A percentile compares a stretch with the other conserved stretches of the same genome.
These are phyloP conservation scores for Yarrowia galli DNA, from an alignment of 1,139 yeast species.

Conservation along the genomic window DNA sequence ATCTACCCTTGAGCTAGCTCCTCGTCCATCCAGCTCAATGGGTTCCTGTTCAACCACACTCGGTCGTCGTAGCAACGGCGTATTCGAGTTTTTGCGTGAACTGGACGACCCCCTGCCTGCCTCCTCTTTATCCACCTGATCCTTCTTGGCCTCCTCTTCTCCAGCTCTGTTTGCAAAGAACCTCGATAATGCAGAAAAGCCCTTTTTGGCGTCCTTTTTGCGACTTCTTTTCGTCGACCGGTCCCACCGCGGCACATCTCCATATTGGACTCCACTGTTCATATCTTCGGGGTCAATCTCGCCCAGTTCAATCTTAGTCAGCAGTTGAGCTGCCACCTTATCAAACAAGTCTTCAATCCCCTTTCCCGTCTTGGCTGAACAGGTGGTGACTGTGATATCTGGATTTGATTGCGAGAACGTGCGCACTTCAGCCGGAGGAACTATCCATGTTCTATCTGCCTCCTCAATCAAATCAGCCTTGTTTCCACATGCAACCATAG, in stretches of 20 bases:
- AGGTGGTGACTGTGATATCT: conserved; percentile 51
- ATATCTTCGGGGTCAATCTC: conserved; percentile 56
- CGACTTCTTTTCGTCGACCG: conserved; percentile 42
- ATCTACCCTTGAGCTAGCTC: conserved; percentile 3
- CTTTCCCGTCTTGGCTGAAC: conserved; percentile 65
- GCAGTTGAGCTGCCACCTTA: conserved; percentile 52
- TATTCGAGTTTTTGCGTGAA: conserved; percentile 10
- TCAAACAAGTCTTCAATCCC: conserved; percentile 69
- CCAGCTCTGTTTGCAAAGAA: conserved; percentile 16
- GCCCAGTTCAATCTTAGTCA: conserved; percentile 57
- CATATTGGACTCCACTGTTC: conserved; percentile 58
- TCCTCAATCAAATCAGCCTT: conserved; percentile 54
- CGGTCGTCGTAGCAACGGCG: conserved; percentile 6
- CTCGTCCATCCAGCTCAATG: conserved; percentile 19
- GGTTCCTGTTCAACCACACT: conserved; percentile 2
- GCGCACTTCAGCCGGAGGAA: conserved; percentile 51
- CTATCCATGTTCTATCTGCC: conserved; percentile 48
- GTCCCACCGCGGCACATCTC: conserved; percentile 55
- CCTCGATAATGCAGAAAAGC: conserved; percentile 24
- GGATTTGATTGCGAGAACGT: conserved; percentile 49
- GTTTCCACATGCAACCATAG: conserved; percentile 59
- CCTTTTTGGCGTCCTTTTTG: conserved; percentile 28
- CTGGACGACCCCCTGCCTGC: background rate
- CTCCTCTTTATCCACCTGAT: background rate
- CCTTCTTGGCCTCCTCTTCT: conserved; percentile 25